Conservation (phyloP, 805 yeast genomes). For the Candida montana region DNA sequence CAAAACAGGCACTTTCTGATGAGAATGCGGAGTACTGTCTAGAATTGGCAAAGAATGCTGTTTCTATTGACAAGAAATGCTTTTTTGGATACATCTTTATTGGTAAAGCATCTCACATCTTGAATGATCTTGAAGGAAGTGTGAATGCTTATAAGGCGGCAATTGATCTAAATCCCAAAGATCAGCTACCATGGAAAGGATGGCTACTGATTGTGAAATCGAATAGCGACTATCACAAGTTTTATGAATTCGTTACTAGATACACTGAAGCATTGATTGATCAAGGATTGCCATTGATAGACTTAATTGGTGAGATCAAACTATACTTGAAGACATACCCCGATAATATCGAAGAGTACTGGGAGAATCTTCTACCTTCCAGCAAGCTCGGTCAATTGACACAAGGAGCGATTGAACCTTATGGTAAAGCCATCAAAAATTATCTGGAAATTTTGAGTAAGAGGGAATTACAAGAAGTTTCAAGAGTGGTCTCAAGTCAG, state of each 20-base stretch:
- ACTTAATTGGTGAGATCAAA: conserved; percentile 42
- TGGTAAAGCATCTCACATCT: conserved; percentile 61
- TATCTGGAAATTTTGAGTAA: conserved; percentile 36
- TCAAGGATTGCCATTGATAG: conserved; percentile 42
- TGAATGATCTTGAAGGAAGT: conserved; percentile 36
- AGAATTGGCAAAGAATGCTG: conserved; percentile 47
- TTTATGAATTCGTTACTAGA: conserved; percentile 42
- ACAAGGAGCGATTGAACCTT: conserved; percentile 42
- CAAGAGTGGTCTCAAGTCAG: conserved; percentile 39
- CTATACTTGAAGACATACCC: conserved; percentile 36
- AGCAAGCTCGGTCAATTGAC: conserved; percentile 46
- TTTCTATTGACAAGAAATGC: conserved; percentile 49
- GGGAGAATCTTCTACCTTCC: conserved; percentile 51
- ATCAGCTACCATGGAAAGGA: conserved; percentile 80
- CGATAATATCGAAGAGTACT: conserved; percentile 37
- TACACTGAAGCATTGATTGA: conserved; percentile 38
- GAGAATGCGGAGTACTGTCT: conserved; percentile 61
- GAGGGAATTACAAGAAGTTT: conserved; percentile 38
- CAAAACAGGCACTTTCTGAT: conserved; percentile 45
- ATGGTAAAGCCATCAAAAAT: conserved; percentile 38
- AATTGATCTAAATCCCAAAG: conserved; percentile 41
- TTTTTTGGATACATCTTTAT: conserved; percentile 65
- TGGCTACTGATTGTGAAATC: conserved; percentile 42
- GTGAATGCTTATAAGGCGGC: conserved; percentile 43
- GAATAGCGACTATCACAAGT: conserved; percentile 34